These are phyloP conservation scores for Pestalotiopsis sp. DNA, from an alignment of 2,329 filamentous ascomycete genomes.

Conservation along the genomic window DNA sequence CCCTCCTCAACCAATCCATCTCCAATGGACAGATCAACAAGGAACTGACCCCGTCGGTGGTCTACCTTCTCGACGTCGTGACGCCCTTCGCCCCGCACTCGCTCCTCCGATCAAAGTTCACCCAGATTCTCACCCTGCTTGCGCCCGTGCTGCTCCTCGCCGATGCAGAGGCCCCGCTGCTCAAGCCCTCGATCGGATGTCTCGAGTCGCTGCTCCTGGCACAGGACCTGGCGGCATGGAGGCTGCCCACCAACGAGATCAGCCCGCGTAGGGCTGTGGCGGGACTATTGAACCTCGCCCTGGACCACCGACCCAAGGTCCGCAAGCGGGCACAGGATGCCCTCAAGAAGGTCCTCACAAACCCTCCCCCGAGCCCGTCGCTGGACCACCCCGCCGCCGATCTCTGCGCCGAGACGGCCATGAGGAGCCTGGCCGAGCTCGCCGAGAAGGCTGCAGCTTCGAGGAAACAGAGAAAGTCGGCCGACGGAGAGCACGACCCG, in stretches of 20 bases:
- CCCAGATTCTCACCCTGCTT: conserved; percentile 85
- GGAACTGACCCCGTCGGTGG: conserved; percentile 81
- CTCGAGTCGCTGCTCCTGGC: conserved; percentile 89
- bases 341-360: conserved; percentile 78
- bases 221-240: conserved; percentile 88
- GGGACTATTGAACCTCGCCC: conserved; percentile 79
- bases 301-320: conserved; percentile 91
- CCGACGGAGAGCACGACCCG: conserved; percentile 71
- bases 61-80: conserved; percentile 94
- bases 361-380: conserved; percentile 86
- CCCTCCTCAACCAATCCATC: conserved; percentile 79
- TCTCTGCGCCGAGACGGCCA: conserved; percentile 91
- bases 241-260: conserved; percentile 79
- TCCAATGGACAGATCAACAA: conserved; percentile 72
- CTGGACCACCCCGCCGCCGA: conserved; percentile 93
- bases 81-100: conserved; percentile 83
- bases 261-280: conserved; percentile 86
- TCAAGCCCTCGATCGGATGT: conserved; percentile 88
- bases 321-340: conserved; percentile 92
- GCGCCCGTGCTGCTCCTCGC: conserved; percentile 80
- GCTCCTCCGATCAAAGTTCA: conserved; percentile 92
- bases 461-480: conserved; percentile 70
- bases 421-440: conserved; percentile 78
- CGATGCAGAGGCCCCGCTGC: conserved; percentile 83
- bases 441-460: conserved; percentile 63